Base-by-base conservation (phyloP, 2,329 filamentous ascomycete genomes). In the Penicillium aurantiogriseum region DNA sequence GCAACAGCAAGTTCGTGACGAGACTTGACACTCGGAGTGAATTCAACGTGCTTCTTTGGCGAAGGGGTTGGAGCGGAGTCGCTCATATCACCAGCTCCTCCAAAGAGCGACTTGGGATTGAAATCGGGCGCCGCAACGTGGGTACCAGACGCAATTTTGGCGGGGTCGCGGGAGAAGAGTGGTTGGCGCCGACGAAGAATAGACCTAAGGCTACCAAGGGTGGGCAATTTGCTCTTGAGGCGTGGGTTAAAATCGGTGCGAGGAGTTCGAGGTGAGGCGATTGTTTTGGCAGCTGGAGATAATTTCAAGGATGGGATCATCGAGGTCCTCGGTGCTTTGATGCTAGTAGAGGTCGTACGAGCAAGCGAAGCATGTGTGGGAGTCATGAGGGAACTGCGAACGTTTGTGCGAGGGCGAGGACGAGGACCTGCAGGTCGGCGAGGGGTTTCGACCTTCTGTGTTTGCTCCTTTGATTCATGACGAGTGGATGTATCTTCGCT, bases 31-130 rank as follows among this genome's bases (percentile, higher is more conserved):
- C 85, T 86, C 0, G 87, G 88, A 0, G 89, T 91, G 68, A 96
- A 96, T 50, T 89, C 87, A 36, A 96, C 90, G 55, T 85, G 88
- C 77, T 95, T 96, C 73, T 86, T 89, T 25, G 86, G 83, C 33
- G 87, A 86, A 8, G 88, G 89, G 1, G 88, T 91, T 5, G 85
- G 86, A 19, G 80, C 67, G 5, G 66, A 58, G 21, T 71, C 71
- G 19, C 68, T 65, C 11, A 57, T 51, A 27, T 68, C 65, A 21
- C 66, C 67, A 13, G 74, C 62, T 40, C 66, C 69, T 21, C 51
- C 58, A 33, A 86, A 70, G 23, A 80, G 76, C 65, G 84, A 85
- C 33, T 85, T 79, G 13, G 81, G 70, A 40, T 75, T 71, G 63
- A 76, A 76, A 44, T 73, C 69, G 19, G 74, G 74, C 39, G 73